phyloP scores from a whole-genome alignment of 306 rosid genomes.

The Sicyos edulis region DNA sequence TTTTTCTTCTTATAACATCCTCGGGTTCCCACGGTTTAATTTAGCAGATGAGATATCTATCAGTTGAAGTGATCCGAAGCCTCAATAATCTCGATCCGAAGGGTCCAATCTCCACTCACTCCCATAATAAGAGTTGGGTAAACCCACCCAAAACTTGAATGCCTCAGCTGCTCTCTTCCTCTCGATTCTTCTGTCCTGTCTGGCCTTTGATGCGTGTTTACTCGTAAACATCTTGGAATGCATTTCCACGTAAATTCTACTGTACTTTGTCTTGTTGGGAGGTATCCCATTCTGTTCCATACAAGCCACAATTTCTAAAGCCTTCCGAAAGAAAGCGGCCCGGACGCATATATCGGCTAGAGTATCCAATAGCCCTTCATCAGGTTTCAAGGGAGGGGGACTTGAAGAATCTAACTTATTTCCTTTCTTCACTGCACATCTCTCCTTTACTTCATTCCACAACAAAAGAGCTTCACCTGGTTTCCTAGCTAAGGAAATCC shows the following conservation, averaged over 20 bases:
- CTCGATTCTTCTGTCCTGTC: conserved; percentile 79
- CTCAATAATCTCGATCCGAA: conserved; percentile 46
- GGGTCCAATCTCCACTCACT: conserved; percentile 91
- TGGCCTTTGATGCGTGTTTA: conserved; percentile 90
- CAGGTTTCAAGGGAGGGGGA: conserved; percentile 65
- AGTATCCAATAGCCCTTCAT: conserved; percentile 83
- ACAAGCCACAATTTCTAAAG: conserved; percentile 92
- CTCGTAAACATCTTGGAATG: conserved; percentile 97
- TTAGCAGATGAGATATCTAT: background rate
- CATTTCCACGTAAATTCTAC: conserved; percentile 95
- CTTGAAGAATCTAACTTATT: conserved; percentile 33
- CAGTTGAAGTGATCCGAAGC: conserved; percentile 30
- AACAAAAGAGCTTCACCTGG: conserved; percentile 94
- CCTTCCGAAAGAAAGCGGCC: conserved; percentile 89
- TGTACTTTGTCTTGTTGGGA: conserved; percentile 87
- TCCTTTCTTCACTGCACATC: conserved; percentile 43
- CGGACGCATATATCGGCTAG: conserved; percentile 91
- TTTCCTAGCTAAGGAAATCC: conserved; percentile 72
- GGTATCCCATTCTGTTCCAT: conserved; percentile 94
- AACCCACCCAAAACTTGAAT: conserved; percentile 92
- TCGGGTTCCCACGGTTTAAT: too few relatives aligned
- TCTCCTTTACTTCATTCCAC: conserved; percentile 92
- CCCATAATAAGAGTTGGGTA: conserved; percentile 92
- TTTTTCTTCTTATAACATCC: too few relatives aligned
- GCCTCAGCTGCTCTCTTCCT: conserved; percentile 99